Percentiles rank a stretch among this genome's conserved stretches.
Conservation (phyloP, 768 basidiomycete species). For the Boletus sp. region DNA sequence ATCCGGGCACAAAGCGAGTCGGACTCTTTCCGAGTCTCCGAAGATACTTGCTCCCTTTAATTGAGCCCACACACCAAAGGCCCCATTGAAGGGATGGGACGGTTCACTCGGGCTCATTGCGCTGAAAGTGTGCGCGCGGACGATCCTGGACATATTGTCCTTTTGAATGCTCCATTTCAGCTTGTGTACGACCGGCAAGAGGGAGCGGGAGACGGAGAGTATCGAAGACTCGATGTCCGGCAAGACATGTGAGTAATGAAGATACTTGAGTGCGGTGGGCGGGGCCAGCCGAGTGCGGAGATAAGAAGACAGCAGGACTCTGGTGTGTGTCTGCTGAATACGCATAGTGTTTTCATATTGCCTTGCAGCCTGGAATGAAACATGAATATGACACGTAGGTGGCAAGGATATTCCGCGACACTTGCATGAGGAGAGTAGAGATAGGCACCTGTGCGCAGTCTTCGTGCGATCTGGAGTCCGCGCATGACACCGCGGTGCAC, state of each 20-base stretch:
- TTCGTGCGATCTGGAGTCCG: conserved; percentile 61
- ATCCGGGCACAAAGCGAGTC: conserved; percentile 66
- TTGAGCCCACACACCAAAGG: conserved; percentile 56
- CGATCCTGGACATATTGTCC: conserved; percentile 56
- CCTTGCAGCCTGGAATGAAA: conserved; percentile 48
- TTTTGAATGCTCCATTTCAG: conserved; percentile 70
- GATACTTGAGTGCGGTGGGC: conserved; percentile 39
- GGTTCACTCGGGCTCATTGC: conserved; percentile 22
- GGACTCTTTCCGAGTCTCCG: conserved; percentile 59
- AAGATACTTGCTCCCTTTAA: conserved; percentile 46
- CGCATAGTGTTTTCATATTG: conserved; percentile 61
- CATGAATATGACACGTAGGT: conserved; percentile 5
- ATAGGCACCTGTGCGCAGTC: conserved; percentile 65
- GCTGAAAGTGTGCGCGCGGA: conserved; percentile 42
- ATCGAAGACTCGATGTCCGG: conserved; percentile 65
- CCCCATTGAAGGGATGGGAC: conserved; percentile 30
- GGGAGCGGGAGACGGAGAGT: conserved; percentile 50
- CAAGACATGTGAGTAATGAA: conserved; percentile 51
- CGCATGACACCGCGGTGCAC: conserved; percentile 69
- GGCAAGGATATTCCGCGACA: background rate
- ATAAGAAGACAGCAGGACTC: conserved; percentile 49
- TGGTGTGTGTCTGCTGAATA: conserved; percentile 52
- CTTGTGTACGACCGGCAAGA: conserved; percentile 60
- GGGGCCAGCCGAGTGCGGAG: conserved; percentile 46
- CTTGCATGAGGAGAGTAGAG: conserved; percentile 58